Base-by-base conservation (phyloP, 257 asterid genomes). In the Euphrasia confusa region DNA sequence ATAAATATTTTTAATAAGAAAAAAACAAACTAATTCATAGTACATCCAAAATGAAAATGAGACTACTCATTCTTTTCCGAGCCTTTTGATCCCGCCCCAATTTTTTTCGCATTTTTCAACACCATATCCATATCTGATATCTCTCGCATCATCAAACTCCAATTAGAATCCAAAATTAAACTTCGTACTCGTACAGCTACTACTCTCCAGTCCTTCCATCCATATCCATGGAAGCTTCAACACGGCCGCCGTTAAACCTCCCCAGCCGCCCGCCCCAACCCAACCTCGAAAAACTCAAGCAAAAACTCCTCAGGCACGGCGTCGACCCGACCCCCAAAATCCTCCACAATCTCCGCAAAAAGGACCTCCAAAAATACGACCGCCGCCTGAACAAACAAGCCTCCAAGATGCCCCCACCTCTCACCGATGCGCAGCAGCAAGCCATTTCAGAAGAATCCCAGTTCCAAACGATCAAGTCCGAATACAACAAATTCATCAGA, bases 291-390 rank as follows among this genome's bases (percentile, higher is more conserved):
- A 79, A 78, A 26, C 68, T 85, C 45, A 89, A 78, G 71, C 91
- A 67, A 27, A 79, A 71, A 12, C 94, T 89, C 45, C 74, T 77
- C 44, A 70, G 72, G 42, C 77, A 72, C 40, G 88, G 86, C 59
- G 80, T 92, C 14, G 68, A 57, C 13, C 96, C 96, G 45, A 92
- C 91, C 33, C 96, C 99, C 68, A 89, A 77, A 79, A 84, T 86
- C 64, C 74, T 89, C 64, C 97, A 92, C 86, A 83, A 75, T 2
- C 81, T 92, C 77, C 96, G 90, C 81, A 89, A 84, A 62, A 92
- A 92, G 69, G 80, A 89, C 64, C 78, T 80, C 58, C 99, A 86
- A 44, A 92, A 86, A 74, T 59, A 60, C 84, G 82, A 89, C 74
- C 95, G 99, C 78, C 90, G 90, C 13, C 67, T 69, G 27, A 74